A percentile compares a stretch with the other conserved stretches of the same genome.
Conservation (phyloP, 176 grass and related monocot species). For the Lolium perenne region DNA sequence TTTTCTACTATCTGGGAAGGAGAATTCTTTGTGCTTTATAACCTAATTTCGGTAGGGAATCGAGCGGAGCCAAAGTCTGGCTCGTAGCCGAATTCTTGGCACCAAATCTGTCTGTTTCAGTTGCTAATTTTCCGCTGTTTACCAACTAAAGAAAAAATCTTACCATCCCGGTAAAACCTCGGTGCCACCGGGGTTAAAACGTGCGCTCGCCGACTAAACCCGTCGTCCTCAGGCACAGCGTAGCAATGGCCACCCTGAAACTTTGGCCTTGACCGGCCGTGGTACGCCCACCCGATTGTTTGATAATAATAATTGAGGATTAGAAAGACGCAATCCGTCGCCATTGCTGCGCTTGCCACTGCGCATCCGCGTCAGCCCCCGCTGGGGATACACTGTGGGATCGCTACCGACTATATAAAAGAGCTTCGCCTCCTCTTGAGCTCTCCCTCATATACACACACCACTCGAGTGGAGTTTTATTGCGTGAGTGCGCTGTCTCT, state of each 20-base stretch:
- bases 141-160: too few relatives aligned
- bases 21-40: neutral
- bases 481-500: neutral
- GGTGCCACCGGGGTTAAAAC: neutral
- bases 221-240: neutral
- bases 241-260: neutral
- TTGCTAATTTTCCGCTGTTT: neutral
- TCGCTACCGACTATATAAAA: slow-evolving; percentile 36
- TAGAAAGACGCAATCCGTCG: slow-evolving; percentile 16
- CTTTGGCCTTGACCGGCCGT: slow-evolving; percentile 43
- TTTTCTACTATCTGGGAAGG: too few relatives aligned
- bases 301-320: neutral
- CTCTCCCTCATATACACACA: neutral
- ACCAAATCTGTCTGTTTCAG: neutral
- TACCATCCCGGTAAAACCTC: neutral
- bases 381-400: neutral
- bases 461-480: neutral
- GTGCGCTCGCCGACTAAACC: neutral
- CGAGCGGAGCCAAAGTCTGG: neutral
- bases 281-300: slow-evolving; percentile 17
- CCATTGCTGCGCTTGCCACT: slow-evolving; percentile 33
- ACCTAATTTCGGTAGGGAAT: slow-evolving; percentile 6
- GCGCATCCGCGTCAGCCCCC: neutral
- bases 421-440: neutral
- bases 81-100: neutral